Conservation (phyloP, 257 asterid species). For the Jasminum sambac region DNA sequence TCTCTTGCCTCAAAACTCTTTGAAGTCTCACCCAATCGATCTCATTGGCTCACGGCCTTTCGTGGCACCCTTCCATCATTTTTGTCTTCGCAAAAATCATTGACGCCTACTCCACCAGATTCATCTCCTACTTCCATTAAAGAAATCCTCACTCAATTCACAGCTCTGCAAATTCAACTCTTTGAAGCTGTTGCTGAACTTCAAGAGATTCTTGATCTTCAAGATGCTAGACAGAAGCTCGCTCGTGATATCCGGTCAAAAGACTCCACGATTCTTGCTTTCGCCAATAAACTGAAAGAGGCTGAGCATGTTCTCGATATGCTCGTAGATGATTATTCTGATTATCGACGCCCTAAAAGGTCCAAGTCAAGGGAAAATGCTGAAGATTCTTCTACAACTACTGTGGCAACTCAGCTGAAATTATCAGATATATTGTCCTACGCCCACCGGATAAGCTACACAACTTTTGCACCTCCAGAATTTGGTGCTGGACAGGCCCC, state of each 20-base stretch:
- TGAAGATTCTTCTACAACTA: constrained; percentile 57
- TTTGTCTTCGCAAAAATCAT: constrained; percentile 60
- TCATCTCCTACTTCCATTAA: constrained; percentile 55
- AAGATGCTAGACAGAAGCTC: constrained; percentile 75
- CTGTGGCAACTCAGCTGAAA: constrained; percentile 68
- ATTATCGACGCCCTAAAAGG: constrained; percentile 68
- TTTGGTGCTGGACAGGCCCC: constrained; percentile 86
- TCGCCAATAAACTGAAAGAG: constrained; percentile 76
- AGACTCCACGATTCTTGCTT: constrained; percentile 66
- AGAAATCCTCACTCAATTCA: constrained; percentile 64
- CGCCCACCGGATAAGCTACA: constrained; percentile 87
- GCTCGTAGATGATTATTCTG: constrained; percentile 81
- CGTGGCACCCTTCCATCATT: constrained; percentile 79
- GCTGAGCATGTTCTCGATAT: constrained; percentile 73
- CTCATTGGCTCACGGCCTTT: constrained; percentile 76
- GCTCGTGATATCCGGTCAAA: constrained; percentile 57
- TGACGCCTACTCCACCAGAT: constrained; percentile 48
- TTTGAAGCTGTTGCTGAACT: constrained; percentile 87
- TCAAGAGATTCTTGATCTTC: constrained; percentile 89
- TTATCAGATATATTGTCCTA: constrained; percentile 70
- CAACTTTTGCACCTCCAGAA: constrained; percentile 95
- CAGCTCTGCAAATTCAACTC: constrained; percentile 69
- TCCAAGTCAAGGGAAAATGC: constrained; percentile 42
- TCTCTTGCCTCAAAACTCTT: constrained; percentile 76
- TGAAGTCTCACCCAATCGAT: constrained; percentile 77